Evolutionary conservation across 805 yeast genomes (phyloP), one percentile per base, ranked within the genome.

Genomic region (Candida ulmi): DNA sequence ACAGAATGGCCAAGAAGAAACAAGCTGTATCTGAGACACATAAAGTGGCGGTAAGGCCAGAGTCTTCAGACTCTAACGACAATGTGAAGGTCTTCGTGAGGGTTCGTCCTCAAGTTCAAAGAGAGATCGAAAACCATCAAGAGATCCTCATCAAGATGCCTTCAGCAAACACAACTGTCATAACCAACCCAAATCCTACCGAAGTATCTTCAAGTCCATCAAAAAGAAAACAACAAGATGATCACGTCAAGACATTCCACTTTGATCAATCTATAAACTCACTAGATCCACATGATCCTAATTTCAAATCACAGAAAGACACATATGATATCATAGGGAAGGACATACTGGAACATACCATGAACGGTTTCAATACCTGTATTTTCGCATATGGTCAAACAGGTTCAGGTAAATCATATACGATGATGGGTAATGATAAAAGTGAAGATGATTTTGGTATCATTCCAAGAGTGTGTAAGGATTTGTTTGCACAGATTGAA

Each of bases 331-430:
- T 62, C 11, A 66, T 78, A 15, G 95, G 90, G 1, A 65, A 68
- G 11, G 80, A 77, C 31, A 65, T 81, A 41, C 60, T 85, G 8
- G 68, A 72, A 21, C 87, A 78, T 64, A 68, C 85, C 4, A 56
- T 83, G 37, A 74, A 73, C 46, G 95, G 95, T 0, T 79, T 71
- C 56, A 80, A 83, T 46, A 81, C 84, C 2, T 82, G 87, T 54
- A 78, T 83, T 1, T 77, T 82, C 57, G 88, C 88, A 1, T 82
- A 83, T 51, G 90, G 88, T 5, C 95, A 87, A 57, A 87, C 95
- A 0, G 90, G 85, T 2, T 73, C 93, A 0, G 95, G 95, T 1
- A 86, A 86, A 53, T 79, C 95, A 0, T 80, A 75, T 60, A 87
- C 95, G 1, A 85, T 86, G 93, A 74, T 86, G 62, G 84, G 86